Conservation (phyloP, 192 early-diverging fungal species). For the Podila horticola region DNA sequence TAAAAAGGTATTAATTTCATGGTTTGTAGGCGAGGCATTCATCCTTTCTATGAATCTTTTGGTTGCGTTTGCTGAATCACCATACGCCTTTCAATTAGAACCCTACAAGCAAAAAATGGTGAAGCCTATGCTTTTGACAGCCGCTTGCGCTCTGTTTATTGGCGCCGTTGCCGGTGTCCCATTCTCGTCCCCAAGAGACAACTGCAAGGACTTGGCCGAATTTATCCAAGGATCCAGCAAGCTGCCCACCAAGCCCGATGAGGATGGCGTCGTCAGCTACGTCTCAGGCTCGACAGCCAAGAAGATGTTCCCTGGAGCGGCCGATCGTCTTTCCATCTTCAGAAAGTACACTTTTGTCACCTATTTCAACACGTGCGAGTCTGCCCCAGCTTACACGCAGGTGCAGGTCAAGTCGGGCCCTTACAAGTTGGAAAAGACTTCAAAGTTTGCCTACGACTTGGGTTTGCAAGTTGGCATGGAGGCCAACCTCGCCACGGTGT, state of each 20-base stretch:
- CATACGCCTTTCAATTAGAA: not conserved
- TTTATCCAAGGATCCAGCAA: constrained; percentile 1
- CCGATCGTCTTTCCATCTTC: not conserved
- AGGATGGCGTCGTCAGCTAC: constrained; percentile 13
- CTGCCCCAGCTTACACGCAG: constrained; percentile 8
- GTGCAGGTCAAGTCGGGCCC: constrained; percentile 18
- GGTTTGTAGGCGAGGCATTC: not conserved
- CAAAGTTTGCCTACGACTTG: constrained; percentile 12
- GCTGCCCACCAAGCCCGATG: constrained; percentile 3
- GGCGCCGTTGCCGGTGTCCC: constrained; percentile 4
- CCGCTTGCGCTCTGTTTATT: constrained; percentile 8
- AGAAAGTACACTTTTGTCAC: constrained; percentile 12
- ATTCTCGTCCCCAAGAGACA: constrained; percentile 9
- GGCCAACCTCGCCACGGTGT: constrained; percentile 15
- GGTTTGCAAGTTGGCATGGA: constrained; percentile 19
- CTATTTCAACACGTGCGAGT: constrained; percentile 4
- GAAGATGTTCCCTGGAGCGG: constrained; percentile 19
- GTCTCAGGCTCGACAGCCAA: constrained; percentile 10
- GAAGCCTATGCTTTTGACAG: not conserved
- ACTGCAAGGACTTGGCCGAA: constrained; percentile 10
- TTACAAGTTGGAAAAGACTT: constrained; percentile 18
- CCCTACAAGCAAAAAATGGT: constrained; percentile 8
- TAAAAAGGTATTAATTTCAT: no score
- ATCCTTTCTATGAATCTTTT: not conserved
- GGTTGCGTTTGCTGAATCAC: not conserved